Evolutionary conservation across 331 rosid species (phyloP).

Genomic region (Rosa hybrid): DNA sequence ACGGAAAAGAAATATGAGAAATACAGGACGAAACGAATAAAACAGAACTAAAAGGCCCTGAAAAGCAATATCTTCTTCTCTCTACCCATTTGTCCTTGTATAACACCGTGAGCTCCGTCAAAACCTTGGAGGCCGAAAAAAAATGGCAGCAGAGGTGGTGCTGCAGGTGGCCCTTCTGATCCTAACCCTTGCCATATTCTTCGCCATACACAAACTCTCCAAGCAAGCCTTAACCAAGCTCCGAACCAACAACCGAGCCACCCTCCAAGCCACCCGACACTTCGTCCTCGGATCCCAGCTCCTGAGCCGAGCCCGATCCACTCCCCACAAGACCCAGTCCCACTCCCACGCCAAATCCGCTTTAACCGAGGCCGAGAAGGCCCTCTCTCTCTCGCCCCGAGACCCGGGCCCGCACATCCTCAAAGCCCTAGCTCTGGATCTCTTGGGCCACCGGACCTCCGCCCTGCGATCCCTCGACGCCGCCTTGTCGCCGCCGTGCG

Average conservation of each 20-base stretch:
- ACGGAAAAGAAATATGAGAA: not conserved
- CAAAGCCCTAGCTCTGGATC: slow-evolving; percentile 45
- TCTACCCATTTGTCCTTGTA: not conserved
- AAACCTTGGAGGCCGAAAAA: not conserved
- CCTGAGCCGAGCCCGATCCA: slow-evolving; percentile 56
- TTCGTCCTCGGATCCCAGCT: slow-evolving; percentile 45
- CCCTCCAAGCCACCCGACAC: slow-evolving; percentile 49
- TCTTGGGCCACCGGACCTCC: slow-evolving; percentile 45
- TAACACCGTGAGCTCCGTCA: not conserved
- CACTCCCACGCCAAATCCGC: slow-evolving; percentile 54
- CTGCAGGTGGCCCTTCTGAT: slow-evolving; percentile 46
- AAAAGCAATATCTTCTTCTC: not conserved
- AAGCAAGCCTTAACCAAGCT: slow-evolving; percentile 25
- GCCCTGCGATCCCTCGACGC: slow-evolving; percentile 46
- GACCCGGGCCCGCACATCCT: slow-evolving; percentile 59
- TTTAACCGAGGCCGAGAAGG: slow-evolving; percentile 46
- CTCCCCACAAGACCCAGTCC: slow-evolving; percentile 27
- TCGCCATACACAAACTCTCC: slow-evolving; percentile 36
- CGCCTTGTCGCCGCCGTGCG: slow-evolving; percentile 50
- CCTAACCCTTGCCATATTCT: slow-evolving; percentile 43
- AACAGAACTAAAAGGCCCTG: not conserved
- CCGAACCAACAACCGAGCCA: slow-evolving; percentile 38
- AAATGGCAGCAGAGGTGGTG: slow-evolving; percentile 43
- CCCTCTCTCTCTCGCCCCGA: slow-evolving; percentile 48
- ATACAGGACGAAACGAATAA: not conserved